These are phyloP conservation scores for Melampsora larici-populina DNA, from an alignment of 1,284 basidiomycete genomes.

Conservation along the genomic window DNA sequence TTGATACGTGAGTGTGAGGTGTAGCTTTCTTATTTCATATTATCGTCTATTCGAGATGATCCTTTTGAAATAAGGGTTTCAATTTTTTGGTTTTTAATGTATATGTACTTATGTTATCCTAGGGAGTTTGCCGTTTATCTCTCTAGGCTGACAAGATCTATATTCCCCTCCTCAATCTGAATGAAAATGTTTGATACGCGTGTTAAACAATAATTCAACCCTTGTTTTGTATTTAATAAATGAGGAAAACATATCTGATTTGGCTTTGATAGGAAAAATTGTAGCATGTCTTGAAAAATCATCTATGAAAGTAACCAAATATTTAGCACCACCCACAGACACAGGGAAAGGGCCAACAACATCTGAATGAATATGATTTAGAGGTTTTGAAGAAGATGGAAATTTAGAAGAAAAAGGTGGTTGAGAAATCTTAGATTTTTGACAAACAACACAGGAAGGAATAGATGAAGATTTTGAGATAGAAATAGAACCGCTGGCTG, in stretches of 20 bases:
- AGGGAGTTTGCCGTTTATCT: too few relatives aligned
- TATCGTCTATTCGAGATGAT: too few relatives aligned
- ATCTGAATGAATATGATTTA: neutral
- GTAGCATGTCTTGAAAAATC: neutral
- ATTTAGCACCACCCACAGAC: neutral
- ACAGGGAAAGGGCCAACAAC: neutral
- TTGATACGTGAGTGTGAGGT: too few relatives aligned
- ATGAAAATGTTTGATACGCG: neutral
- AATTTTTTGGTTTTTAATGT: too few relatives aligned
- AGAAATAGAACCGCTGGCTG: neutral
- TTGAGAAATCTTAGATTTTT: neutral
- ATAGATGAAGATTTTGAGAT: neutral
- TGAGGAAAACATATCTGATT: neutral
- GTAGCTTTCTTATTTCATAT: too few relatives aligned
- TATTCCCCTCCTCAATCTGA: neutral
- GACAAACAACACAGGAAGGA: neutral
- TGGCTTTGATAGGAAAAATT: neutral
- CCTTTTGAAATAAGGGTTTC: too few relatives aligned
- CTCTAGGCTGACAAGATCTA: too few relatives aligned
- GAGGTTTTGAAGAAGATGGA: neutral
- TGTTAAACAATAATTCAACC: neutral
- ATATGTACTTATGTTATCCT: too few relatives aligned
- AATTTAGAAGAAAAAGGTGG: neutral
- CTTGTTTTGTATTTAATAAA: neutral
- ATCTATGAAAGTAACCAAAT: too few relatives aligned